Evolutionary conservation across 352 stramenopile genomes (phyloP).

Genomic region (Globisporangium nagaii): DNA sequence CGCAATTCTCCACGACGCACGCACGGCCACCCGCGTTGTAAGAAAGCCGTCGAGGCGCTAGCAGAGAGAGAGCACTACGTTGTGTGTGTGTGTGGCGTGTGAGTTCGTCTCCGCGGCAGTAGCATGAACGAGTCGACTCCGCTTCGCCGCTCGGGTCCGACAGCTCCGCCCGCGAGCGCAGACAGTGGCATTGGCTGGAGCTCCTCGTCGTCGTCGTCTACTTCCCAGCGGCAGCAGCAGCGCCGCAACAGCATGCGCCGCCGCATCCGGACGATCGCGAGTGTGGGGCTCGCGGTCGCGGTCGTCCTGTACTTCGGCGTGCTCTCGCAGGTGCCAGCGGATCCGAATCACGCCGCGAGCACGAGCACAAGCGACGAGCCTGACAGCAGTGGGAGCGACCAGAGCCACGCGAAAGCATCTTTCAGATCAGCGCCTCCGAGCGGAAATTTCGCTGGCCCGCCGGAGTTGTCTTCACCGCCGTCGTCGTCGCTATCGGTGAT

Average conservation of each 20-base stretch:
- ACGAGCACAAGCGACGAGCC: neutral
- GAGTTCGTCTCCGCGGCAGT: neutral
- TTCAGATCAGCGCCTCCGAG: neutral
- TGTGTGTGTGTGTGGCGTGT: neutral
- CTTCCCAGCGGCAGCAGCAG: conserved; percentile 11
- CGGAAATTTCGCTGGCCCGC: neutral
- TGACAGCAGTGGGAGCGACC: conserved; percentile 8
- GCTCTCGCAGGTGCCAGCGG: neutral
- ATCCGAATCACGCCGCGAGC: neutral
- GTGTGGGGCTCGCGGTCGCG: conserved; percentile 12
- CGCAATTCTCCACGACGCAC: too few species aligned
- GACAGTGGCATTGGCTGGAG: conserved; percentile 3
- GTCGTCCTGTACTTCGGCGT: conserved; percentile 13
- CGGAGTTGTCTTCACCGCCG: conserved; percentile 14
- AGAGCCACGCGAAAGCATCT: neutral
- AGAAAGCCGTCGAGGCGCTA: neutral
- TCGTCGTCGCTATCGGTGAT: conserved; percentile 7
- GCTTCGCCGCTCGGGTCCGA: conserved; percentile 24
- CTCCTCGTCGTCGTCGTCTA: too few species aligned
- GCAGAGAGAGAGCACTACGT: neutral
- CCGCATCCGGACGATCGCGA: conserved; percentile 17
- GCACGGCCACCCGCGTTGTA: neutral
- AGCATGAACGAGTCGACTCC: conserved; percentile 46
- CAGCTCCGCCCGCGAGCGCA: conserved; percentile 17
- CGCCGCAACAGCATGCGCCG: conserved; percentile 4